A percentile compares a stretch with the other conserved stretches of the same genome.
These are phyloP conservation scores for Clitopilus hobsonii DNA, from an alignment of 768 basidiomycete species.

Conservation along the genomic window DNA sequence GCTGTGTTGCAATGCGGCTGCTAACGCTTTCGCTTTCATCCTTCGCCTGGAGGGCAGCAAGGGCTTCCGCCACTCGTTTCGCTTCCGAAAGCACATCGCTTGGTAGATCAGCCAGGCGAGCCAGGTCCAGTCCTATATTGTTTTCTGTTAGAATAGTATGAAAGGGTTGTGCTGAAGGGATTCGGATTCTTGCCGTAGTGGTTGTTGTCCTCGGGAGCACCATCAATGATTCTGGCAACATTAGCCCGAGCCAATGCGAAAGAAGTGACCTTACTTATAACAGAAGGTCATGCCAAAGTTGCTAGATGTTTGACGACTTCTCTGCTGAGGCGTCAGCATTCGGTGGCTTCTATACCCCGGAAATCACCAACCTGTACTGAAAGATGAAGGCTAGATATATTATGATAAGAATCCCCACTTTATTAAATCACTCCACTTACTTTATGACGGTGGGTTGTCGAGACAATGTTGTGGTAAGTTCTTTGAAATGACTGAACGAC, in stretches of 20 bases:
- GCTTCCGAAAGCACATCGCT: constrained; percentile 61
- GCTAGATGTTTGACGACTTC: constrained; percentile 43
- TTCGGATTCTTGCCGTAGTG: constrained; percentile 59
- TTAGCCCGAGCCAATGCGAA: not conserved
- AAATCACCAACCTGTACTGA: constrained; percentile 13
- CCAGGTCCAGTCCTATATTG: constrained; percentile 76
- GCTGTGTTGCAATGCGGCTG: constrained; percentile 50
- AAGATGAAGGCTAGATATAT: constrained; percentile 62
- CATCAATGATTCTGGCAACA: constrained; percentile 63
- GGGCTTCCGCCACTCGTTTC: constrained; percentile 50
- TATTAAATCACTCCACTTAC: constrained; percentile 18
- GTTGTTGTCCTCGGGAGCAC: constrained; percentile 51
- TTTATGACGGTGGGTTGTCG: constrained; percentile 76
- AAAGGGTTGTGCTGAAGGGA: not conserved
- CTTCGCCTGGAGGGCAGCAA: constrained; percentile 53
- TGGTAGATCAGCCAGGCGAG: constrained; percentile 84
- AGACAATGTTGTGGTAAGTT: constrained; percentile 73
- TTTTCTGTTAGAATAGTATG: not conserved
- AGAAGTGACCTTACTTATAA: constrained; percentile 52
- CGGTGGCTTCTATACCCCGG: not conserved
- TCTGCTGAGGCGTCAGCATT: constrained; percentile 30
- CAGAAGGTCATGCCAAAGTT: constrained; percentile 71
- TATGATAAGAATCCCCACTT: not conserved
- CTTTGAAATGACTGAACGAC: constrained; percentile 64
- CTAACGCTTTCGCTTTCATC: constrained; percentile 60